Evolutionary conservation across 176 grass and related monocot genomes (phyloP).

Genomic region (Oryza rufipogon): DNA sequence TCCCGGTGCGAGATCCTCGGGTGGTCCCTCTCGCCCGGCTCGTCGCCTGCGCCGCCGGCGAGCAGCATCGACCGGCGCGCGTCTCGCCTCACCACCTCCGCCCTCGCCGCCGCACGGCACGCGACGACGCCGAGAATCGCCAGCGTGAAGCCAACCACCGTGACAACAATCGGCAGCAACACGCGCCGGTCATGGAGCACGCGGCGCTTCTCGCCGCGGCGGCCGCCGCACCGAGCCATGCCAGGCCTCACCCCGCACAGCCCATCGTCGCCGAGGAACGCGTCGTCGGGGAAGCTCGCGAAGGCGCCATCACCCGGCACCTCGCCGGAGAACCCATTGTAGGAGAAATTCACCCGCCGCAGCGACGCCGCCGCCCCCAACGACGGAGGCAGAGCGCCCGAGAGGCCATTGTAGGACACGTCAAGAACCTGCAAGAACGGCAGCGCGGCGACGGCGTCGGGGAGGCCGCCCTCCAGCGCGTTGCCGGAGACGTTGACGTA

Average conservation of each 20-base stretch:
- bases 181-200: conserved; percentile 34
- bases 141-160: conserved; percentile 33
- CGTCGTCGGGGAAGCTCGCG: conserved; percentile 48
- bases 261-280: conserved; percentile 63
- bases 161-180: conserved; percentile 42
- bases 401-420: conserved; percentile 67
- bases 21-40: conserved; percentile 64
- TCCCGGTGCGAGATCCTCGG: conserved; percentile 80
- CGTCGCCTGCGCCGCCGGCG: conserved; percentile 30
- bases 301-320: conserved; percentile 62
- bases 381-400: conserved; percentile 50
- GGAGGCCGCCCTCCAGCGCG: conserved; percentile 54
- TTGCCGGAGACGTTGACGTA: conserved; percentile 74
- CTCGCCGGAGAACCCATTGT: conserved; percentile 76
- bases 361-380: conserved; percentile 52
- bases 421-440: conserved; percentile 82
- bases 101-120: conserved; percentile 16
- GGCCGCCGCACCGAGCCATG: conserved; percentile 41
- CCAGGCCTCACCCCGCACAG: conserved; percentile 59
- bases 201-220: conserved; percentile 1
- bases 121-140: conserved; percentile 26
- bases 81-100: neutral
- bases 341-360: conserved; percentile 66
- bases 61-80: conserved; percentile 53
- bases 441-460: conserved; percentile 60